Evolutionary conservation across 352 stramenopile genomes (phyloP), one percentile per base, ranked within the genome.

Genomic region (Phytophthora sojae): DNA sequence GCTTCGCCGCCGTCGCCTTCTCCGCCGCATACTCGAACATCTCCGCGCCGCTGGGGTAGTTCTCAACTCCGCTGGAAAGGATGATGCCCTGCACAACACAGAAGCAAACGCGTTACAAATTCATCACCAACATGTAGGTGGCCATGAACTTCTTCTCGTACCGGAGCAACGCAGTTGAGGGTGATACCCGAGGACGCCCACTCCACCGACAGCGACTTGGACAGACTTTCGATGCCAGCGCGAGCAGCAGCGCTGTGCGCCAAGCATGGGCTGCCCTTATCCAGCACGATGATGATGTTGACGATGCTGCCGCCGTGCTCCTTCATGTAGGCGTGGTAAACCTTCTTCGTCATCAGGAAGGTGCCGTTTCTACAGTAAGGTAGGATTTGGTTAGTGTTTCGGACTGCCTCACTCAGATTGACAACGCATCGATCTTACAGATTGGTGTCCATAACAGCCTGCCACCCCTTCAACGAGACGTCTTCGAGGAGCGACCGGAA

Each of bases 211-310:
- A 98, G 81, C n/a, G 93, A 98, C 67, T 97, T 97, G 60, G 79
- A 92, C 75, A 98, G 85, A 71, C 98, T 98, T 74, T 98, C 91
- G 19, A 99, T 91, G 8, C 82, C 94, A 17, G 93, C 94, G 30
- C 95, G 83, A 37, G 93, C 91, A 14, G 93, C 92, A 50, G 86
- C 83, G 50, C 80, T 90, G 74, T 98, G 93, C 5, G 83, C 83
- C 82, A 98, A 95, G 26, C 86, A 81, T 6, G 93, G 92, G 72
- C 97, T 93, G 26, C 93, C 93, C 73, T 98, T 98, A 15, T 94
- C 82, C 79, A 98, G 97, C 32, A 95, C 92, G 11, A 98, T 78
- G 26, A 97, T 98, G 68, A 99, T 98, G 80, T 98, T 98, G 23
- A 98, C 95, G 64, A 99, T 98, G 47, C 85, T 92, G 19, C 94